These are phyloP conservation scores for Sclerotinia spermophila DNA, from an alignment of 2,329 filamentous ascomycete species.

Conservation along the genomic window DNA sequence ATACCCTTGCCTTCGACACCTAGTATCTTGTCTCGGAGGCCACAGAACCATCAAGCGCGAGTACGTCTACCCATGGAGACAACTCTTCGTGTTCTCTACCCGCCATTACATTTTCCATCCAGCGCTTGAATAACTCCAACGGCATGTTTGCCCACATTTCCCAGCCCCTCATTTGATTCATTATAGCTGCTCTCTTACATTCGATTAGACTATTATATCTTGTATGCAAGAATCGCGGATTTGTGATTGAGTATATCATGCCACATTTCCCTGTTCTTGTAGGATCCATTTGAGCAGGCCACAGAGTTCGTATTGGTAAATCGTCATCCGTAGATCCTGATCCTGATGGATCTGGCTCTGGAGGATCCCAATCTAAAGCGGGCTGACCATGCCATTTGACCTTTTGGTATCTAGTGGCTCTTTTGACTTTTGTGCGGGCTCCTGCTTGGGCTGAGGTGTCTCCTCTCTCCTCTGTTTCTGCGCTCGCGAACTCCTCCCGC, in stretches of 20 bases:
- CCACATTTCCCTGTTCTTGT: background rate
- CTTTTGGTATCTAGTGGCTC: background rate
- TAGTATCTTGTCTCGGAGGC: background rate
- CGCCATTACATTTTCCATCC: constrained; percentile 11
- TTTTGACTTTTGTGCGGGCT: constrained; percentile 12
- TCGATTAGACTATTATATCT: background rate
- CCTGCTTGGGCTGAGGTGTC: background rate
- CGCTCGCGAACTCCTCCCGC: too few species aligned
- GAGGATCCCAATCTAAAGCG: background rate
- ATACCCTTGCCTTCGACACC: background rate
- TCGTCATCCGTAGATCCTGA: background rate
- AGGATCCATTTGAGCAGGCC: constrained; percentile 10
- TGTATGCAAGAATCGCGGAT: background rate
- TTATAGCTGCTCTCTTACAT: background rate
- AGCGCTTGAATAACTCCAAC: background rate
- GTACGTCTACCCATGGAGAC: background rate
- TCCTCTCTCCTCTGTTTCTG: background rate
- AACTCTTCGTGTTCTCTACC: background rate
- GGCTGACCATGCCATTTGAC: background rate
- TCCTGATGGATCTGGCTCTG: background rate
- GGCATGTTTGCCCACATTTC: background rate
- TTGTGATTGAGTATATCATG: background rate
- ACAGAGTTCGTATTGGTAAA: background rate
- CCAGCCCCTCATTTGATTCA: background rate
- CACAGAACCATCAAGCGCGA: background rate